Conservation (phyloP, 2,329 filamentous ascomycete genomes). For the Colletotrichum lini region DNA sequence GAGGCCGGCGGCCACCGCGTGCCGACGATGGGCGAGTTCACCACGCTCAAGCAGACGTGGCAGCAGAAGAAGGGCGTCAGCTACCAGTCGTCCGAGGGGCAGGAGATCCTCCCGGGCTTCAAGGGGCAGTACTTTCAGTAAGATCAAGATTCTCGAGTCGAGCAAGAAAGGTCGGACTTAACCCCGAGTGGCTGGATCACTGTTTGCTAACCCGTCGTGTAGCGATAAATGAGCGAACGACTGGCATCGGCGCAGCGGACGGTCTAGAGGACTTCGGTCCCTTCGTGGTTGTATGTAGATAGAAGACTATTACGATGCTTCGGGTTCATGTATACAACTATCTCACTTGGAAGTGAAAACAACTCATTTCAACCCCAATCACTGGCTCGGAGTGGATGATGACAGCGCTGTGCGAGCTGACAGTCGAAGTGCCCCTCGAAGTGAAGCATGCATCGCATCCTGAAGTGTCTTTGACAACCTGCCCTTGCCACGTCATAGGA, state of each 20-base stretch:
- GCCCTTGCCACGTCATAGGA: no score
- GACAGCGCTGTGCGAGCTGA: no score
- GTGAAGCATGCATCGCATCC: no score
- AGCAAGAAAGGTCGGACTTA: background rate
- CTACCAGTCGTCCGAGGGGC: constrained; percentile 48
- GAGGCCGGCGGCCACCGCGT: constrained; percentile 50
- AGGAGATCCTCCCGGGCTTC: constrained; percentile 54
- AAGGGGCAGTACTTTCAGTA: constrained; percentile 46
- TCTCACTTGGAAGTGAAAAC: no score
- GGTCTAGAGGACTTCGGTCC: background rate
- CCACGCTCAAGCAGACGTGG: constrained; percentile 55
- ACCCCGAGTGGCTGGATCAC: background rate
- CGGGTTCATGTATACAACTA: background rate
- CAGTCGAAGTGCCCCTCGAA: no score
- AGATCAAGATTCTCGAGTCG: background rate
- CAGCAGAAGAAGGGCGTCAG: constrained; percentile 51
- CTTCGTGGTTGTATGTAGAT: no score
- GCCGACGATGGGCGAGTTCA: constrained; percentile 57
- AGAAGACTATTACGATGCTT: background rate
- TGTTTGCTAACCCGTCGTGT: background rate
- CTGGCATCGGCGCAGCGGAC: no score
- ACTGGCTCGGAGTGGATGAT: no score
- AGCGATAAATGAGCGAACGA: background rate
- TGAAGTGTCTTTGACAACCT: no score
- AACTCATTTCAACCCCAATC: no score